Percentiles rank a stretch among this genome's conserved stretches.
Evolutionary conservation across 1,284 basidiomycete species (phyloP).

Genomic region (Gomphus sp.): DNA sequence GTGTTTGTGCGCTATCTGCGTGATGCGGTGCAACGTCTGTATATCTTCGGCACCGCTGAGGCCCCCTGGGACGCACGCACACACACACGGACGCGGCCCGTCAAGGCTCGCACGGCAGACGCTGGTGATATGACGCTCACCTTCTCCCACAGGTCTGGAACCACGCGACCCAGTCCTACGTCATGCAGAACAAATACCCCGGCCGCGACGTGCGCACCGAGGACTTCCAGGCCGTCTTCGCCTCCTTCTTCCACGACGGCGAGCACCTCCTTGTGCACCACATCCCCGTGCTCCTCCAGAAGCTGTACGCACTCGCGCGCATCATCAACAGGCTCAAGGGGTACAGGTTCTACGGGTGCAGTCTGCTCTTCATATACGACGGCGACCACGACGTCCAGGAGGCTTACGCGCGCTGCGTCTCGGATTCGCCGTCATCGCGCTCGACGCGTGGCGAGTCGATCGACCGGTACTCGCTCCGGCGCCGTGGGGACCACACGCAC

Average conservation of each 20-base stretch:
- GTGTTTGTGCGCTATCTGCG: no score
- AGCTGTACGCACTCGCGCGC: constrained; percentile 88
- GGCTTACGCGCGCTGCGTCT: constrained; percentile 47
- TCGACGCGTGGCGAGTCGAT: constrained; percentile 73
- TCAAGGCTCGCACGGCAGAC: no score
- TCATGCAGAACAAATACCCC: constrained; percentile 95
- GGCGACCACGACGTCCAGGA: constrained; percentile 86
- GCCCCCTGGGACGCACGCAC: no score
- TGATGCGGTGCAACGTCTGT: no score
- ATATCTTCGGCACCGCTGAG: no score
- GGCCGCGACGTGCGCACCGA: constrained; percentile 83
- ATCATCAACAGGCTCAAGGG: constrained; percentile 85
- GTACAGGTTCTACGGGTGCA: constrained; percentile 97
- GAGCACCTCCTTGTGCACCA: constrained; percentile 80
- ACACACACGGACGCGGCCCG: no score
- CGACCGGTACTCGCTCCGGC: constrained; percentile 39
- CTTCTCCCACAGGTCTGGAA: constrained; percentile 73
- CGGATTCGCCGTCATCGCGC: constrained; percentile 60
- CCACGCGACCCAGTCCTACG: constrained; percentile 69
- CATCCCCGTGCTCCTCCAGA: constrained; percentile 85
- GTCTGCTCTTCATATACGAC: constrained; percentile 95
- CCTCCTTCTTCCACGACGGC: constrained; percentile 83
- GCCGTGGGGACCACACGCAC: constrained; percentile 19
- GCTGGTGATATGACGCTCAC: neutral
- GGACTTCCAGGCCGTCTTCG: constrained; percentile 78